Evolutionary conservation across 2,329 filamentous ascomycete genomes (phyloP).

Genomic region (Ambrosiella beaveri): DNA sequence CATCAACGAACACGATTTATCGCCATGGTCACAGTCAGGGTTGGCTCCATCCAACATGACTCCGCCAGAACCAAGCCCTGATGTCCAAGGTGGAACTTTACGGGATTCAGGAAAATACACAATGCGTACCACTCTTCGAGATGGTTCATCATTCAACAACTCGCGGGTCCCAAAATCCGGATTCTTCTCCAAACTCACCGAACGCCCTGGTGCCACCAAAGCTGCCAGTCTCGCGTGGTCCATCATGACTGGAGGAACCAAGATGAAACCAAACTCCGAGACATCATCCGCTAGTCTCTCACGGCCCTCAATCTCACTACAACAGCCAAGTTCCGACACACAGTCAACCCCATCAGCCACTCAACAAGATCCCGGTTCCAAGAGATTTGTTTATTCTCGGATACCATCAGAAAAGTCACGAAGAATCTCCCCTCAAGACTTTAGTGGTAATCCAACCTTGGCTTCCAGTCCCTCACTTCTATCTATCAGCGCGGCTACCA

Average conservation of each 20-base stretch:
- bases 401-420: slow-evolving; percentile 9
- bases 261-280: not conserved
- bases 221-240: slow-evolving; percentile 47
- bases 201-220: slow-evolving; percentile 34
- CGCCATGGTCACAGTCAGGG: no score
- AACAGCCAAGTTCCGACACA: not conserved
- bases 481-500: slow-evolving; percentile 39
- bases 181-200: slow-evolving; percentile 2
- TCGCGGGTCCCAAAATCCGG: slow-evolving; percentile 23
- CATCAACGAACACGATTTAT: no score
- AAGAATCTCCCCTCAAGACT: slow-evolving; percentile 17
- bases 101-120: slow-evolving; percentile 42
- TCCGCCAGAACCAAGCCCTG: not conserved
- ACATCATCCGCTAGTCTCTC: not conserved
- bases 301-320: not conserved
- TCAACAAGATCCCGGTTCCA: slow-evolving; percentile 38
- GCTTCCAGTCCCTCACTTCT: slow-evolving; percentile 28
- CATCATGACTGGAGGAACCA: slow-evolving; percentile 18
- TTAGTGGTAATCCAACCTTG: slow-evolving; percentile 25
- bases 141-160: slow-evolving; percentile 29
- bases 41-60: not conserved
- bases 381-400: slow-evolving; percentile 27
- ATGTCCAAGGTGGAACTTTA: no score
- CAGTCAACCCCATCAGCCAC: slow-evolving; percentile 10
- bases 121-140: slow-evolving; percentile 44